Conservation (phyloP, 345 rosid genomes). For the Eucalyptus paniculata region DNA sequence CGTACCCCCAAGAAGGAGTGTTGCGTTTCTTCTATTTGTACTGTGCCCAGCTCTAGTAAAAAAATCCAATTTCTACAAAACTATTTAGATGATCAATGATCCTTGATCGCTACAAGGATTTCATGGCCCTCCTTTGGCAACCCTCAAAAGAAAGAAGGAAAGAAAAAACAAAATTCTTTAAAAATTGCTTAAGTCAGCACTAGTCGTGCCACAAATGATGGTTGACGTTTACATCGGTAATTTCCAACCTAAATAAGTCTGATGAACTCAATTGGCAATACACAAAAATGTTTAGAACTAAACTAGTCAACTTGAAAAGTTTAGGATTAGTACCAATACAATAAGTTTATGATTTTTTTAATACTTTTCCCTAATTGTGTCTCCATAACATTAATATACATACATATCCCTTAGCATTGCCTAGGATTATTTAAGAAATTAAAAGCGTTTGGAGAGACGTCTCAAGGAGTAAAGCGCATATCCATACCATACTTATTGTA, state of each 20-base stretch:
- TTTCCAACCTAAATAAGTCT: background rate
- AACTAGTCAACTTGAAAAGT: rapidly evolving
- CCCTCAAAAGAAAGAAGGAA: background rate
- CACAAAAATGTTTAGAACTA: no score
- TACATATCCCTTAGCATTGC: background rate
- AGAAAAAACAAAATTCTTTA: rapidly evolving
- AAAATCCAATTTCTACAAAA: background rate
- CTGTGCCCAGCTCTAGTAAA: background rate
- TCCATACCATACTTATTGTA: background rate
- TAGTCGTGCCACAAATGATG: rapidly evolving
- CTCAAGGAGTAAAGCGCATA: background rate
- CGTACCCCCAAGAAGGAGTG: background rate
- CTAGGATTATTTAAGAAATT: background rate
- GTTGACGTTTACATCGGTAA: rapidly evolving
- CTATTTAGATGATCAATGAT: background rate
- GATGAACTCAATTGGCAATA: no score
- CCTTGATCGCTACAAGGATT: background rate
- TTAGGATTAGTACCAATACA: no score
- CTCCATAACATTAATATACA: background rate
- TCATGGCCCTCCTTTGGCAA: background rate
- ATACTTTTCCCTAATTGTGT: background rate
- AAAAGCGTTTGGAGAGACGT: background rate
- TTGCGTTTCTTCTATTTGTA: background rate
- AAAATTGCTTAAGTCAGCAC: no score
- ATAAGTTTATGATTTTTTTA: no score